Conservation (phyloP, 192 early-diverging fungal species). For the Thamnidium elegans region DNA sequence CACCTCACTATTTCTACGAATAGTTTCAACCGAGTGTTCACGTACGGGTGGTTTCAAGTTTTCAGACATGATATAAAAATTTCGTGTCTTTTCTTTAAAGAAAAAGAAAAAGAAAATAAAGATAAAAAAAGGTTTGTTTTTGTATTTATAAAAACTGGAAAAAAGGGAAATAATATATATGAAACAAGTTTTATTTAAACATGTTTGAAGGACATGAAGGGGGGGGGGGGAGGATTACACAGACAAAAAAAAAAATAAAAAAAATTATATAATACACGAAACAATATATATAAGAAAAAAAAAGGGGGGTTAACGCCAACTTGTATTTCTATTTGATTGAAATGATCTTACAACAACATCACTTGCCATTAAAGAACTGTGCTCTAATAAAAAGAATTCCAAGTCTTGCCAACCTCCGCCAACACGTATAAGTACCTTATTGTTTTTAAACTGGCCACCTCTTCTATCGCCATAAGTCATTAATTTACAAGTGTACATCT, state of each 20-base stretch:
- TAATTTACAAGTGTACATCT: constrained; percentile 44
- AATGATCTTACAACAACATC: background rate
- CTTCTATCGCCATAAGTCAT: constrained; percentile 38
- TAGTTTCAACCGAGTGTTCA: constrained; percentile 53
- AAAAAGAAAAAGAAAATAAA: background rate
- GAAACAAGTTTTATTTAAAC: background rate
- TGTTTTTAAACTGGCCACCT: constrained; percentile 15
- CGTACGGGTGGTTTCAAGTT: constrained; percentile 2
- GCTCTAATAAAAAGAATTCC: constrained; percentile 63
- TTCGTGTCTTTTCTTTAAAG: background rate
- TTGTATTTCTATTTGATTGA: too few relatives aligned
- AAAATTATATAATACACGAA: background rate
- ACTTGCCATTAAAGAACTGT: constrained; percentile 22
- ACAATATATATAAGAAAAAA: too few relatives aligned
- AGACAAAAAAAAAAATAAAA: background rate
- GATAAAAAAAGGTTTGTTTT: background rate
- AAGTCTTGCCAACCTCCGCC: constrained; percentile 64
- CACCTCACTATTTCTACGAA: constrained; percentile 50
- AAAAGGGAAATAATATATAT: background rate
- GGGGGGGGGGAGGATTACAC: background rate
- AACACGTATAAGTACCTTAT: constrained; percentile 56
- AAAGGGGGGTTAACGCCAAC: too few relatives aligned
- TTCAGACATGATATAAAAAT: background rate
- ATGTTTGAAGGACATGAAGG: too few relatives aligned
- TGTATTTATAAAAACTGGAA: background rate